Evolutionary conservation across 306 rosid genomes (phyloP).

Genomic region (Gleditsia sinensis): DNA sequence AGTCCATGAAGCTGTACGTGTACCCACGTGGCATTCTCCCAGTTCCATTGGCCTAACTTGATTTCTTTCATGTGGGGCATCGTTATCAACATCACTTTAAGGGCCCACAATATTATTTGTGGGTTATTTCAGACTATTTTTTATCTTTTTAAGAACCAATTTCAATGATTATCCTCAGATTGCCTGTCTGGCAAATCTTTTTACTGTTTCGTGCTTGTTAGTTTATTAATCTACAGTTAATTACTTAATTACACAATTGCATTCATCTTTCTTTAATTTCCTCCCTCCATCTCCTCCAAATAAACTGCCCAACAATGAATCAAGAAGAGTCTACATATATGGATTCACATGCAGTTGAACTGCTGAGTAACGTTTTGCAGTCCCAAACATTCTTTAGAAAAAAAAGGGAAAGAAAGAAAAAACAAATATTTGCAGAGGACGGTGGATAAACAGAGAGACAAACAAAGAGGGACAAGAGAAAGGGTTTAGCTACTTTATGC

Average conservation of each 20-base stretch:
- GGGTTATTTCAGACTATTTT: conserved; percentile 28
- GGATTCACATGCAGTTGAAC: background rate
- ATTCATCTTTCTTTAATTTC: background rate
- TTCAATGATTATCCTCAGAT: conserved; percentile 45
- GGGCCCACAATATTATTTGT: conserved; percentile 32
- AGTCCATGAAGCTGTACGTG: background rate
- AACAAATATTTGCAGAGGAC: background rate
- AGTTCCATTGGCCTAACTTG: background rate
- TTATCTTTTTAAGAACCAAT: conserved; percentile 1
- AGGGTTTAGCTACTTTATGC: background rate
- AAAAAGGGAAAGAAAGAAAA: background rate
- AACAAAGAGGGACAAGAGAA: conserved; percentile 15
- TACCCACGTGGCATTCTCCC: conserved; percentile 43
- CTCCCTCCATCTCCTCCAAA: background rate
- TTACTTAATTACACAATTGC: background rate
- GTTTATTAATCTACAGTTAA: background rate
- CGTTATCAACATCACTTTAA: conserved; percentile 15
- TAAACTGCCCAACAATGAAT: background rate
- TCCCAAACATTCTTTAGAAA: background rate
- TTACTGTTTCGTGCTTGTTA: conserved; percentile 16
- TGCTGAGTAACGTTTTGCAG: background rate
- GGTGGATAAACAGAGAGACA: background rate
- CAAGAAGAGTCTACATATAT: background rate
- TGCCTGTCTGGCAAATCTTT: conserved; percentile 22
- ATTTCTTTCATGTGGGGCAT: conserved; percentile 34